phyloP scores from a whole-genome alignment of 2,329 filamentous ascomycete species.

The Aschersonia sp. region DNA sequence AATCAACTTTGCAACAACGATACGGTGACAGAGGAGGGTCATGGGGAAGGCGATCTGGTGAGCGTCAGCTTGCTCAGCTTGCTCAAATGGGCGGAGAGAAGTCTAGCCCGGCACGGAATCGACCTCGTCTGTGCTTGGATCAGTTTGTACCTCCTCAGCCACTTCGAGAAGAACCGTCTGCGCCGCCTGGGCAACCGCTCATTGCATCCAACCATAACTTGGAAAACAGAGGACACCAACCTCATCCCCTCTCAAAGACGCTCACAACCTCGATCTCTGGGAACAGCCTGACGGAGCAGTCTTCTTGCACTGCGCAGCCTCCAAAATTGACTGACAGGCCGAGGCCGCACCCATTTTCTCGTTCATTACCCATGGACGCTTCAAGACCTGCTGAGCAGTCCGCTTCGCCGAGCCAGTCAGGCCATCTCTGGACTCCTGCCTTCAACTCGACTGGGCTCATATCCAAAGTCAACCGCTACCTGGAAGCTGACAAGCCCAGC shows the following conservation, averaged over 20 bases:
- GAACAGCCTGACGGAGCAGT: conserved; percentile 63
- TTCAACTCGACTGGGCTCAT: conserved; percentile 93
- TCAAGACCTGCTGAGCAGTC: conserved; percentile 18
- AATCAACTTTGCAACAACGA: conserved; percentile 78
- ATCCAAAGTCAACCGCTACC: conserved; percentile 82
- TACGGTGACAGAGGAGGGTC: conserved; percentile 52
- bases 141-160: conserved; percentile 54
- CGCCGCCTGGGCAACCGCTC: conserved; percentile 33
- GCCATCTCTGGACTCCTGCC: conserved; percentile 61
- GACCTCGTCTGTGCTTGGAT: conserved; percentile 66
- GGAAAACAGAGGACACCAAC: conserved; percentile 32
- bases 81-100: conserved; percentile 37
- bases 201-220: conserved; percentile 38
- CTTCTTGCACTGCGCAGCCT: conserved; percentile 19
- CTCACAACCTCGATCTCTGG: conserved; percentile 77
- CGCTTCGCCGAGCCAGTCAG: conserved; percentile 30
- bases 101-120: conserved; percentile 43
- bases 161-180: conserved; percentile 50
- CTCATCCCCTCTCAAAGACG: conserved; percentile 76
- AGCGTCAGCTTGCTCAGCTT: conserved; percentile 37
- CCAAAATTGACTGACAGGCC: conserved; percentile 12
- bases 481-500: conserved; percentile 48
- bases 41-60: conserved; percentile 44
- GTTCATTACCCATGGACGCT: conserved; percentile 23
- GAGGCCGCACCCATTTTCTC: conserved; percentile 21